Percentiles rank a stretch among this genome's conserved stretches.
Conservation (phyloP, 2,329 filamentous ascomycete species). For the Xylaria hypoxylon region DNA sequence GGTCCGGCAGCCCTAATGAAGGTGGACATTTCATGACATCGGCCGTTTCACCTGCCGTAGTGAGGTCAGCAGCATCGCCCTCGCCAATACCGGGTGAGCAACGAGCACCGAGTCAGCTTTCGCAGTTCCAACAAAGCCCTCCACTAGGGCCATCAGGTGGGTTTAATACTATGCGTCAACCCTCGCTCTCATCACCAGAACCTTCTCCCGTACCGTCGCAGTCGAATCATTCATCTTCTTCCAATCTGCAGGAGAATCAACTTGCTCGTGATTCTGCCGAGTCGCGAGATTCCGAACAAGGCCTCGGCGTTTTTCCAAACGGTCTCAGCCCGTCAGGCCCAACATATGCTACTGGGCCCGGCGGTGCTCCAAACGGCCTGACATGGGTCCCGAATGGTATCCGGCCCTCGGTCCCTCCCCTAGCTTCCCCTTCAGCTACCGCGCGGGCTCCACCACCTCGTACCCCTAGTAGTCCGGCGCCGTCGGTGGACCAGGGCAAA, state of each 20-base stretch:
- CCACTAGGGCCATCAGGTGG: conserved; percentile 34
- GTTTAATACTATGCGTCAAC: conserved; percentile 43
- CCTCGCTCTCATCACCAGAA: conserved; percentile 46
- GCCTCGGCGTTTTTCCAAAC: conserved; percentile 35
- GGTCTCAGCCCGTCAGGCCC: conserved; percentile 27
- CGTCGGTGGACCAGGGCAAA: conserved; percentile 42
- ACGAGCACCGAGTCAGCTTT: conserved; percentile 40
- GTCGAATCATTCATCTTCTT: conserved; percentile 39
- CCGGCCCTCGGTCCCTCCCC: conserved; percentile 27
- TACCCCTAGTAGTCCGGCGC: conserved; percentile 39
- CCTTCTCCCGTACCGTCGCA: conserved; percentile 43
- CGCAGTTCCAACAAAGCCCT: conserved; percentile 43
- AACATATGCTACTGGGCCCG: conserved; percentile 22
- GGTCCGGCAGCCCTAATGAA: conserved; percentile 43
- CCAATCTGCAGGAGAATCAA: conserved; percentile 33
- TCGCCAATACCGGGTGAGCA: conserved; percentile 39
- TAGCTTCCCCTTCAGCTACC: conserved; percentile 16
- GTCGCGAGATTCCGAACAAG: conserved; percentile 34
- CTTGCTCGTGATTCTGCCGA: conserved; percentile 32
- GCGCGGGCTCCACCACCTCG: conserved; percentile 34
- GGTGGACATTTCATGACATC: conserved; percentile 40
- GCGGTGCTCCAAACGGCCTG: conserved; percentile 28
- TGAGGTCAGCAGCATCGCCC: conserved; percentile 28
- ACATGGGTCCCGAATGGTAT: conserved; percentile 40
- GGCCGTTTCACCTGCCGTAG: conserved; percentile 25